Evolutionary conservation across 805 yeast genomes (phyloP).

Genomic region (Ogataea saltuana): DNA sequence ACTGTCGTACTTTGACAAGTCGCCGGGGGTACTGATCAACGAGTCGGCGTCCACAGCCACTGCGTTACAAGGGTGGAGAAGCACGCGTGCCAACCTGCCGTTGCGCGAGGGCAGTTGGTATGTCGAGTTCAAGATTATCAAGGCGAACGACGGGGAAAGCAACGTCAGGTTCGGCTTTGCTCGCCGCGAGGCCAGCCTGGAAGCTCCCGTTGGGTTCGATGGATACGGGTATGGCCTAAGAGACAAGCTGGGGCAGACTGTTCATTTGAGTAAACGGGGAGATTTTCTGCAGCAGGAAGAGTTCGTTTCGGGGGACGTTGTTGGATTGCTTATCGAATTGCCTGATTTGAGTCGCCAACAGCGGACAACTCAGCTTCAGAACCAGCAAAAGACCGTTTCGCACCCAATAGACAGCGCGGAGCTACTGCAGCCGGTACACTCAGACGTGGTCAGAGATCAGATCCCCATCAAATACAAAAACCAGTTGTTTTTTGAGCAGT

Average conservation of each 20-base stretch:
- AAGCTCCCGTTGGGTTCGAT: conserved; percentile 95
- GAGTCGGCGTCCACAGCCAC: conserved; percentile 48
- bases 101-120: conserved; percentile 78
- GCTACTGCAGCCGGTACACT: not conserved
- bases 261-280: conserved; percentile 72
- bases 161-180: conserved; percentile 82
- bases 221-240: conserved; percentile 91
- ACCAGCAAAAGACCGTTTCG: conserved; percentile 29
- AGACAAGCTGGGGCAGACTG: conserved; percentile 71
- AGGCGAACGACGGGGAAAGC: conserved; percentile 28
- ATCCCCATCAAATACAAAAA: conserved; percentile 82
- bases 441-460: conserved; percentile 76
- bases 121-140: conserved; percentile 66
- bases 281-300: conserved; percentile 50
- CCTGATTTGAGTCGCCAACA: conserved; percentile 56
- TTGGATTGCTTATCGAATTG: conserved; percentile 73
- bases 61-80: conserved; percentile 75
- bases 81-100: conserved; percentile 71
- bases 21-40: conserved; percentile 53
- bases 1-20: conserved; percentile 66
- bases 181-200: conserved; percentile 83
- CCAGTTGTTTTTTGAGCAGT: conserved; percentile 78
- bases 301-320: conserved; percentile 73
- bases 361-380: conserved; percentile 41
- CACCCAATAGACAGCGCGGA: conserved; percentile 22